Base-by-base conservation (phyloP, 2,329 filamentous ascomycete species). In the Hypoxylon sp. region DNA sequence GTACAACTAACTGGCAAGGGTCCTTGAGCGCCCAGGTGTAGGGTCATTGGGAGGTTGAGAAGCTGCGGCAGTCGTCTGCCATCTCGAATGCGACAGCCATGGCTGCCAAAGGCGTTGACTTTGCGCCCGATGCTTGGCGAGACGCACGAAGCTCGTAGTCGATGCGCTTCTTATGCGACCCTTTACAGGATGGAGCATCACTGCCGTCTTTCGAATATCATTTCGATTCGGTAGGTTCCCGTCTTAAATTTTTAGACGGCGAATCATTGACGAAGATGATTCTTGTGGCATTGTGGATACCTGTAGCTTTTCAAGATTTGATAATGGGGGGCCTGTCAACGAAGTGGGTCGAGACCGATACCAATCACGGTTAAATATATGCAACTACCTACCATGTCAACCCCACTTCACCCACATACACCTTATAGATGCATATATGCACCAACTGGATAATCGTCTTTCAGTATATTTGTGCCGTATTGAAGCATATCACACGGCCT, bases 41-140 rank as follows among this genome's bases (percentile, higher is more conserved):
- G 53, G 32, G 21, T 74, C 51, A 13, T 72, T 61, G 11, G 69
- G 38, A 60, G 53, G 57, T 62, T 68, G 61, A 19, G 72, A 50
- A 51, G 23, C 46, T 50, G 78, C 75, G 41, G 69, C 63, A 36
- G 60, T 75, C 41, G 70, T 70, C 71, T 85, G 81, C 79, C 83
- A 85, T 79, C 85, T 82, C 65, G 78, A 72, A 73, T 80, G 79
- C 50, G 71, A 71, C 45, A 70, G 71, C 71, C 68, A 75, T 38
- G 55, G 73, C 71, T 67, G 77, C 75, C 75, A 77, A 79, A 67
- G 73, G 73, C 66, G 80, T 68, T 75, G 77, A 66, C 68, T 72
- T 70, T 80, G 81, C 58, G 83, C 80, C 58, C 82, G 81, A 72
- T 83, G 82, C 73, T 78, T 86, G 77, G 81, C 86, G 67, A 87